These are phyloP conservation scores for Fusarium sp. DNA, from an alignment of 2,329 filamentous ascomycete species.

Conservation along the genomic window DNA sequence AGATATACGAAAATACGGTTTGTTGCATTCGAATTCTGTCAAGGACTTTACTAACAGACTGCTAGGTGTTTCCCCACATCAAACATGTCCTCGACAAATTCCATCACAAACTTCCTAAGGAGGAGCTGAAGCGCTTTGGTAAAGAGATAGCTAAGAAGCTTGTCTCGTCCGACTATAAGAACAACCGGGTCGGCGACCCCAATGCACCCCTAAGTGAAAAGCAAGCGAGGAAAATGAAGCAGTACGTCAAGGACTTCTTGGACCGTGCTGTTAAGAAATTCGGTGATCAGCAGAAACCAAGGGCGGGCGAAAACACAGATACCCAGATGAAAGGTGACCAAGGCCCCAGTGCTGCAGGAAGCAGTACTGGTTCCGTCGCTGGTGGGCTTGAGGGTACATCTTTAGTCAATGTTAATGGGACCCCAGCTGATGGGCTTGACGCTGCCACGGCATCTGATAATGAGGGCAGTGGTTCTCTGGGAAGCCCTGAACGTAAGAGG, in stretches of 20 bases:
- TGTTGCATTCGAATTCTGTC: slow-evolving; percentile 48
- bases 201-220: slow-evolving; percentile 75
- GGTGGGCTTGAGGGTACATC: slow-evolving; percentile 39
- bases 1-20: slow-evolving; percentile 93
- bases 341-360: slow-evolving; percentile 11
- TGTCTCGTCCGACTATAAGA: slow-evolving; percentile 91
- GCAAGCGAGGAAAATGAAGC: slow-evolving; percentile 84
- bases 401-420: slow-evolving; percentile 13
- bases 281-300: slow-evolving; percentile 72
- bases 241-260: slow-evolving; percentile 85
- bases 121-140: slow-evolving; percentile 72
- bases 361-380: slow-evolving; percentile 7
- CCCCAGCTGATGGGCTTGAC: slow-evolving; percentile 47
- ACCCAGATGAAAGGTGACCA: slow-evolving; percentile 34
- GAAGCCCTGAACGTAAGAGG: slow-evolving; percentile 68
- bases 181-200: slow-evolving; percentile 85
- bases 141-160: slow-evolving; percentile 85
- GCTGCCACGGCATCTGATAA: slow-evolving; percentile 55
- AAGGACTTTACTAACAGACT: slow-evolving; percentile 14
- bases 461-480: slow-evolving; percentile 57
- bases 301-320: slow-evolving; percentile 55
- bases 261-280: slow-evolving; percentile 87
- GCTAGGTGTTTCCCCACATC: slow-evolving; percentile 84
- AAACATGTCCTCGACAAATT: slow-evolving; percentile 90
- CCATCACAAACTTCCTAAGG: slow-evolving; percentile 84